Conservation (phyloP, 2,329 filamentous ascomycete species). For the Tolypocladium ophioglossoides region DNA sequence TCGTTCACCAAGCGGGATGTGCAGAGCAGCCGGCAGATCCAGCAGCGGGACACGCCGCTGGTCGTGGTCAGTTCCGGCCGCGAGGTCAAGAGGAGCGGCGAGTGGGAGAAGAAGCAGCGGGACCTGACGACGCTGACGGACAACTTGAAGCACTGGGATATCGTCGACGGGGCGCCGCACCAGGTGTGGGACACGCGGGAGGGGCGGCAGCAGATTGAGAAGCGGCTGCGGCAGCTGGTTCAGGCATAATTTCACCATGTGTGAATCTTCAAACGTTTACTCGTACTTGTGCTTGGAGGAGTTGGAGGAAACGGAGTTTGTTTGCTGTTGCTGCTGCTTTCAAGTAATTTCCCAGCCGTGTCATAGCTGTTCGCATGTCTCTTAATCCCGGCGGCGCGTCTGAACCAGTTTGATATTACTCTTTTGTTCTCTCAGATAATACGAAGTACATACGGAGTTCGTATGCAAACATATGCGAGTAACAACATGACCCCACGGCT, state of each 20-base stretch:
- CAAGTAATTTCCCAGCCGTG: background rate
- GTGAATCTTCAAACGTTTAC: no score
- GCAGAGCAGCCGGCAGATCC: conserved; percentile 65
- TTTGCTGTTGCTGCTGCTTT: background rate
- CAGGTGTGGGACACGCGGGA: conserved; percentile 72
- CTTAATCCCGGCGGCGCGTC: background rate
- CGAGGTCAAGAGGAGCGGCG: conserved; percentile 51
- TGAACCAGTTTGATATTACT: background rate
- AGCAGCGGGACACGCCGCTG: conserved; percentile 63
- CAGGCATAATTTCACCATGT: conserved; percentile 8
- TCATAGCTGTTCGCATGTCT: background rate
- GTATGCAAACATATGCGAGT: no score
- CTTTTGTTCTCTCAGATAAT: background rate
- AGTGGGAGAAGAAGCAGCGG: conserved; percentile 78
- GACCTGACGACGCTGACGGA: conserved; percentile 73
- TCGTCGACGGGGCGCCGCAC: conserved; percentile 75
- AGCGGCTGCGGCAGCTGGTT: conserved; percentile 62
- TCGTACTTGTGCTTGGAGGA: background rate
- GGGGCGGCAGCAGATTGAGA: conserved; percentile 67
- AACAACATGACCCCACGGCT: background rate
- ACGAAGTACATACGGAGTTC: background rate
- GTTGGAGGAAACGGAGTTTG: background rate
- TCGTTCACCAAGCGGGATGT: conserved; percentile 80
- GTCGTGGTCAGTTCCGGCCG: conserved; percentile 75
- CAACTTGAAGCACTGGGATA: conserved; percentile 73